phyloP scores from a whole-genome alignment of 2,329 filamentous ascomycete species.

The Scopulariopsis brevicaulis region DNA sequence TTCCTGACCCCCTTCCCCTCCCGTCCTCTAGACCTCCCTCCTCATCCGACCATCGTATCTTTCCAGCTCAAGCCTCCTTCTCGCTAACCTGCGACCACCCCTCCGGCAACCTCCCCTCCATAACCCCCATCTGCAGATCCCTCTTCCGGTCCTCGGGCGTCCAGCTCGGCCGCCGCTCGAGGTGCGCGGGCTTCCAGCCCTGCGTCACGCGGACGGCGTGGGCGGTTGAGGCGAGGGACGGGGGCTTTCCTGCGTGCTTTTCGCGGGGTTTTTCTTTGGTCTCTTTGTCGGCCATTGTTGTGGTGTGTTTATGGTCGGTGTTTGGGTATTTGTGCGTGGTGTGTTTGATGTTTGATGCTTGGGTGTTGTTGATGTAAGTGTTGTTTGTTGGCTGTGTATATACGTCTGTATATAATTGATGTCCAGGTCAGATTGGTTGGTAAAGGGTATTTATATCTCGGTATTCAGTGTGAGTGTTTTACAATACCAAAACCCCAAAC shows the following conservation, averaged over 20 bases:
- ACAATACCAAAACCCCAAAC: too few species aligned
- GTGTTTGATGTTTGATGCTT: neutral
- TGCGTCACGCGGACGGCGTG: slow-evolving; percentile 6
- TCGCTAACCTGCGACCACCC: slow-evolving; percentile 28
- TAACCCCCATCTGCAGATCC: slow-evolving; percentile 33
- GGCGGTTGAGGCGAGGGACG: slow-evolving; percentile 14
- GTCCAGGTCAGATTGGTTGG: too few species aligned
- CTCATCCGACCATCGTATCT: neutral
- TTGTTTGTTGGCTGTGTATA: too few species aligned
- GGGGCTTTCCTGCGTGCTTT: slow-evolving; percentile 16
- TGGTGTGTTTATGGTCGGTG: neutral
- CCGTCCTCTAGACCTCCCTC: neutral
- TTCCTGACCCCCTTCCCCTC: neutral
- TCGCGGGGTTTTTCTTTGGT: neutral
- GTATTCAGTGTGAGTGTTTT: too few species aligned
- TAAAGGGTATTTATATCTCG: too few species aligned
- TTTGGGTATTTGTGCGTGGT: neutral
- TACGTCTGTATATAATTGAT: too few species aligned
- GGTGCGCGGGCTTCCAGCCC: slow-evolving; percentile 1
- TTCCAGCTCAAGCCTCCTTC: neutral
- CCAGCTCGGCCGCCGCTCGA: slow-evolving; percentile 36
- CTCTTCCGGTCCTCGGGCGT: slow-evolving; percentile 42
- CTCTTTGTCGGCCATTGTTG: neutral
- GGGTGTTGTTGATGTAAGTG: neutral
- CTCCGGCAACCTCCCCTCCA: slow-evolving; percentile 20